Base-by-base conservation (phyloP, 495 filamentous ascomycete species). In the Astrothelium subdiscretum region DNA sequence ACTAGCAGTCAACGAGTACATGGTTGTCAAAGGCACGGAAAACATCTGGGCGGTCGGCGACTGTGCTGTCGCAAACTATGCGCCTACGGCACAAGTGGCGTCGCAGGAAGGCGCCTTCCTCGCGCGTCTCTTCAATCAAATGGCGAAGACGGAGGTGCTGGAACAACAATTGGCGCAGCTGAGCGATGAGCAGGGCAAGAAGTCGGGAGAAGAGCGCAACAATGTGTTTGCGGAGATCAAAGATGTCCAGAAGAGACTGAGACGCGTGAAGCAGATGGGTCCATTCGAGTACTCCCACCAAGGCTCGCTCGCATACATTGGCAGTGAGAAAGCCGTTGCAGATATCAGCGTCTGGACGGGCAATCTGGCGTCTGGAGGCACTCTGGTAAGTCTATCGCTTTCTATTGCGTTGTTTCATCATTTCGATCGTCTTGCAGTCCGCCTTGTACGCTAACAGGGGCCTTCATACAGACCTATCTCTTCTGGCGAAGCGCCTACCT, bases 251-350 rank as follows among this genome's bases (percentile, higher is more conserved):
- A 89, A 87, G 75, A 83, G 92, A 69, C 81, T 97, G 61, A 84
- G 89, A 60, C 82, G 91, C 60, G 85, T 92, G 72, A 96, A 95
- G 83, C 87, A 92, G 75, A 85, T 96, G 70, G 92, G 90, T 65
- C 94, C 94, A 31, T 98, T 98, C 79, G 87, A 96, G 79, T 98
- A 98, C 81, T 89, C 88, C 40, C 94, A 98, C 78, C 91, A 98
- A 79, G 94, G 94, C 69, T 90, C 85, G 69, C 74, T 99, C 74
- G 94, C 94, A 59, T 99, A 99, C 76, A 99, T 99, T 75, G 94
- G 94, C 57, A 92, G 89, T 78, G 94, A 99, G 74, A 89, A 91
- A 79, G 94, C 94, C 31, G 92, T 99, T 65, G 94, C 94, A 60
- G 94, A 99, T 77, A 91, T 99, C 71, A 91, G 86, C 75, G 97